Percentiles rank a stretch among this genome's conserved stretches.
Conservation (phyloP, 1,139 yeast species). For the Diutina ranongensis region DNA sequence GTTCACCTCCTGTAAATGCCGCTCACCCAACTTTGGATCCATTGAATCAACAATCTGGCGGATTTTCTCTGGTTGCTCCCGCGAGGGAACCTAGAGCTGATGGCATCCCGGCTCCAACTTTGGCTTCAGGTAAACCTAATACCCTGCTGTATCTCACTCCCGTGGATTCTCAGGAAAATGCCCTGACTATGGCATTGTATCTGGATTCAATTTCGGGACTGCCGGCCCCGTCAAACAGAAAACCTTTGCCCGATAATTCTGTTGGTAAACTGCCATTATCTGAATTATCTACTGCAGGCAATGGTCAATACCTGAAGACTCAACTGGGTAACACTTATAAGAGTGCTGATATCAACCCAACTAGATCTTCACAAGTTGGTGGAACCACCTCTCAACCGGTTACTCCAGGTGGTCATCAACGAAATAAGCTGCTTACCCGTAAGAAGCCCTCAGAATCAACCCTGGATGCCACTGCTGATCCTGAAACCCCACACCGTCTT, state of each 20-base stretch:
- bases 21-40: background rate
- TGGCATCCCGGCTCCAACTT: background rate
- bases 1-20: background rate
- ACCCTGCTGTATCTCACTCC: background rate
- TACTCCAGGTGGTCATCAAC: too few species aligned
- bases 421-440: background rate
- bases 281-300: background rate
- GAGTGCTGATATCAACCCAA: background rate
- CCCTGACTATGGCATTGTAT: conserved; percentile 1
- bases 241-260: background rate
- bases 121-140: background rate
- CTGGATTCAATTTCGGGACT: background rate
- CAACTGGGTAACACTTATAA: conserved; percentile 5
- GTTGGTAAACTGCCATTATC: background rate
- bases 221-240: background rate
- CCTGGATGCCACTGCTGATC: background rate
- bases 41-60: background rate
- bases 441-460: too few species aligned
- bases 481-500: too few species aligned
- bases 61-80: background rate
- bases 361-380: too few species aligned
- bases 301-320: background rate
- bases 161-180: background rate
- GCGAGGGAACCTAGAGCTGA: background rate
- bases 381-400: too few species aligned